A percentile compares a stretch with the other conserved stretches of the same genome.
These are phyloP conservation scores for Glaciozyma antarctica DNA, from an alignment of 768 basidiomycete genomes.

Conservation along the genomic window DNA sequence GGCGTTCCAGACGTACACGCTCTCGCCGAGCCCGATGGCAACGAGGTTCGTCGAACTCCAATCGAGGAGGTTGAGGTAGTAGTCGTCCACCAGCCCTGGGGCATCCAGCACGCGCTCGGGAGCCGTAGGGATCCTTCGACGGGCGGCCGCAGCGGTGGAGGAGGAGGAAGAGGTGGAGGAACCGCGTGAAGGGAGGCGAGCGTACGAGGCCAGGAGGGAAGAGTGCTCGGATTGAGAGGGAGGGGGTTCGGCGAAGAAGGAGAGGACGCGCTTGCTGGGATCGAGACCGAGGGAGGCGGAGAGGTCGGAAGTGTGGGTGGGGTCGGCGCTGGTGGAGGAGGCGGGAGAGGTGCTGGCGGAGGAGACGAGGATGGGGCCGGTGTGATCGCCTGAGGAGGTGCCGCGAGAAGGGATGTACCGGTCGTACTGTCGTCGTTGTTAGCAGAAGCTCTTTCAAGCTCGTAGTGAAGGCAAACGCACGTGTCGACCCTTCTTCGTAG, in stretches of 20 bases:
- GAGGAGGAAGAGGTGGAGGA: slow-evolving; percentile 52
- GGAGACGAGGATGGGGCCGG: slow-evolving; percentile 26
- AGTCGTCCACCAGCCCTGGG: slow-evolving; percentile 75
- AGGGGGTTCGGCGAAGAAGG: slow-evolving; percentile 72
- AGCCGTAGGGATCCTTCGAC: slow-evolving; percentile 71
- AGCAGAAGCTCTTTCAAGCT: background rate
- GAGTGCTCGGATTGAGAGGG: slow-evolving; percentile 67
- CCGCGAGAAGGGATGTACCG: slow-evolving; percentile 30
- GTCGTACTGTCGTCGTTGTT: slow-evolving; percentile 17
- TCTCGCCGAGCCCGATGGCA: slow-evolving; percentile 76
- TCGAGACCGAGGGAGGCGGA: slow-evolving; percentile 35
- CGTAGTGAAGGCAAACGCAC: background rate
- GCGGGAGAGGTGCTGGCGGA: background rate
- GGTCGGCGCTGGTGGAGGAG: slow-evolving; percentile 21
- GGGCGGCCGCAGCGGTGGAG: slow-evolving; percentile 56
- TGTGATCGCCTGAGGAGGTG: slow-evolving; percentile 26
- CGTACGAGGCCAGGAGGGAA: slow-evolving; percentile 66
- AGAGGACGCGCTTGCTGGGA: slow-evolving; percentile 55
- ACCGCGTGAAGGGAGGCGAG: slow-evolving; percentile 45
- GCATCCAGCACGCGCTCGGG: slow-evolving; percentile 94
- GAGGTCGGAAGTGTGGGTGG: slow-evolving; percentile 29
- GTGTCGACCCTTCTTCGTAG: slow-evolving; percentile 18
- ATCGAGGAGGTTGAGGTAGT: slow-evolving; percentile 85
- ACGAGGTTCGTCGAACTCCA: slow-evolving; percentile 83
- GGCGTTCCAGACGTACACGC: slow-evolving; percentile 89